These are phyloP conservation scores for Basidiobolus meristosporus DNA, from an alignment of 371 early-diverging fungal species.

Conservation along the genomic window DNA sequence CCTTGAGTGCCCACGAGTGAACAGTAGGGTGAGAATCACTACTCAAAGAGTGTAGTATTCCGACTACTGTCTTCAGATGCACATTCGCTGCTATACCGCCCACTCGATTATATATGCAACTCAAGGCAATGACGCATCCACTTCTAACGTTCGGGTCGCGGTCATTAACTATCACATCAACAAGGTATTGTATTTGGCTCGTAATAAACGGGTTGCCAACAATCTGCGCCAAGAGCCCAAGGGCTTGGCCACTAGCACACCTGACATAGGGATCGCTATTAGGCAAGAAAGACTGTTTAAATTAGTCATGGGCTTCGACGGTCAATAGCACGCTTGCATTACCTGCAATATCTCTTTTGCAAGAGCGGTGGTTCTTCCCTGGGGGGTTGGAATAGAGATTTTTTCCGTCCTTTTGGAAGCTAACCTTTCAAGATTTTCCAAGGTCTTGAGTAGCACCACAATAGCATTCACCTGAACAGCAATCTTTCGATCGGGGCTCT, in stretches of 20 bases:
- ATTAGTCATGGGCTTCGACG: not conserved
- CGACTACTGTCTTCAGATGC: constrained; percentile 75
- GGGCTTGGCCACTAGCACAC: constrained; percentile 55
- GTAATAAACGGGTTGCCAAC: constrained; percentile 58
- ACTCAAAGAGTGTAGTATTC: constrained; percentile 72
- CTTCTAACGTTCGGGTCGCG: constrained; percentile 87
- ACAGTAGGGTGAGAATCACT: constrained; percentile 86
- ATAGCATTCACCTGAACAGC: too few species aligned
- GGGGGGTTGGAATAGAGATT: constrained; percentile 2
- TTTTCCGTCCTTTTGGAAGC: constrained; percentile 9
- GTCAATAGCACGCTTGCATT: constrained; percentile 1
- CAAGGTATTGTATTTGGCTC: constrained; percentile 57
- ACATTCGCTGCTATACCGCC: constrained; percentile 79
- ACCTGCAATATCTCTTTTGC: not conserved
- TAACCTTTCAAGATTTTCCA: too few species aligned
- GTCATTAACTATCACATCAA: constrained; percentile 76
- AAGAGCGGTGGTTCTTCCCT: not conserved
- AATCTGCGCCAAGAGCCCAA: constrained; percentile 63
- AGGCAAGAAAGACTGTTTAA: constrained; percentile 32
- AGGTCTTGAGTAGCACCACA: too few species aligned
- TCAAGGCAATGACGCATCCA: constrained; percentile 77
- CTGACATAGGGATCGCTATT: constrained; percentile 56
- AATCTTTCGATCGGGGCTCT: too few species aligned
- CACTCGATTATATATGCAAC: constrained; percentile 58
- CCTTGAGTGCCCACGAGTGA: constrained; percentile 81